Evolutionary conservation across 208 protist species (phyloP).

Genomic region (Acanthamoeba lenticulata): DNA sequence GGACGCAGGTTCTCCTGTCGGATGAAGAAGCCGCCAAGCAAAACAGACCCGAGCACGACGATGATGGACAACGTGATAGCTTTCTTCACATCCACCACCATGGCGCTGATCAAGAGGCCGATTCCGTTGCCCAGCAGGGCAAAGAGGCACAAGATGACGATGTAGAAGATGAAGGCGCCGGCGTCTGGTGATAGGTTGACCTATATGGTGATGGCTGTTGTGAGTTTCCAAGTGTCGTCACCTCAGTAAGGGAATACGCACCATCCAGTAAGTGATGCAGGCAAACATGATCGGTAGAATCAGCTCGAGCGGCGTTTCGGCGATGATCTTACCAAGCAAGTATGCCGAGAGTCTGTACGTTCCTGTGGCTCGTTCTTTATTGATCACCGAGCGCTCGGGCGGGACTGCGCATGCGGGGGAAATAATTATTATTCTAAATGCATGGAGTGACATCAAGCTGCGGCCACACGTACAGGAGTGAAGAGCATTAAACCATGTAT

Average conservation of each 20-base stretch:
- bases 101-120: conserved; percentile 59
- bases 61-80: neutral
- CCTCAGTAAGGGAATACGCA: neutral
- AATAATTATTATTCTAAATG: neutral
- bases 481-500: conserved; percentile 54
- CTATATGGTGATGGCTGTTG: too few species aligned
- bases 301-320: conserved; percentile 67
- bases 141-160: conserved; percentile 25
- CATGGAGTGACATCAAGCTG: too few species aligned
- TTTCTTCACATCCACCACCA: conserved; percentile 20
- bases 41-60: neutral
- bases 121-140: conserved; percentile 40
- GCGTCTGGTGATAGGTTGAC: neutral
- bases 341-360: conserved; percentile 71
- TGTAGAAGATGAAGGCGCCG: conserved; percentile 53
- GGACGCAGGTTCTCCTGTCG: neutral
- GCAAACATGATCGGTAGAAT: conserved; percentile 72
- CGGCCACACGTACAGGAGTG: neutral
- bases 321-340: conserved; percentile 73
- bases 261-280: conserved; percentile 77
- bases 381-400: conserved; percentile 65
- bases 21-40: conserved; percentile 72
- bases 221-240: too few species aligned
- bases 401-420: neutral
- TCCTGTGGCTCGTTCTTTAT: conserved; percentile 65